Evolutionary conservation across 2,329 filamentous ascomycete species (phyloP), one percentile per base, ranked within the genome.

Genomic region (Trichoderma atrobrunneum): DNA sequence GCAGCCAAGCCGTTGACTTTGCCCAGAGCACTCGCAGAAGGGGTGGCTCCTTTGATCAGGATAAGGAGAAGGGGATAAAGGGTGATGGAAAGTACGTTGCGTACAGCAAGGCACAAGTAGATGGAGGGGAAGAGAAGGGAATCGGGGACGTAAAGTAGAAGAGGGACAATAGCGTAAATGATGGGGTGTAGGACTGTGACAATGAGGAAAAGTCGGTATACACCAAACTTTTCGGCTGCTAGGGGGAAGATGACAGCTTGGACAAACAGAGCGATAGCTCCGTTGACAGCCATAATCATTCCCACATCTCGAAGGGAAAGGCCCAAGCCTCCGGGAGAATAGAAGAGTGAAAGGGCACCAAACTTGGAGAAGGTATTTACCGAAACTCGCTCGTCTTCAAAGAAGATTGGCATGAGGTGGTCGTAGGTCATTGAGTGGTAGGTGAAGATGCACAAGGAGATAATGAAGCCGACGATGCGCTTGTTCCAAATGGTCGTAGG

Each of bases 391-490:
- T 90, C 87, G 77, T 97, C 94, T 80, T 98, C 94, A 66, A 97
- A 89, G 82, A 97, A 98, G 73, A 98, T 97, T 8, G 95, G 95
- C 69, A 97, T 86, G 1, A 98, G 87, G 79, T 97, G 93, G 78
- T 98, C 95, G 81, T 93, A 98, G 0, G 92, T 94, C 94, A 98
- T 98, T 48, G 92, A 94, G 82, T 98, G 95, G 80, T 97, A 97
- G 5, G 94, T 96, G 83, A 97, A 97, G 74, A 98, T 93, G 59
- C 92, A 93, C 62, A 98, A 84, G 1, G 95, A 92, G n/a, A 94
- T 78, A 51, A 96, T 90, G 68, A 97, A 88, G 81, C 92, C 90
- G 75, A 93, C 84, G 73, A 97, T 90, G 54, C 88, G 88, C 81
- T 85, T 85, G 80, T 83, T 85, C 81, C 87, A 88, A 73, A 88